Evolutionary conservation across 306 rosid species (phyloP), one percentile per base, ranked within the genome.

Genomic region (Prunus kanzakura): DNA sequence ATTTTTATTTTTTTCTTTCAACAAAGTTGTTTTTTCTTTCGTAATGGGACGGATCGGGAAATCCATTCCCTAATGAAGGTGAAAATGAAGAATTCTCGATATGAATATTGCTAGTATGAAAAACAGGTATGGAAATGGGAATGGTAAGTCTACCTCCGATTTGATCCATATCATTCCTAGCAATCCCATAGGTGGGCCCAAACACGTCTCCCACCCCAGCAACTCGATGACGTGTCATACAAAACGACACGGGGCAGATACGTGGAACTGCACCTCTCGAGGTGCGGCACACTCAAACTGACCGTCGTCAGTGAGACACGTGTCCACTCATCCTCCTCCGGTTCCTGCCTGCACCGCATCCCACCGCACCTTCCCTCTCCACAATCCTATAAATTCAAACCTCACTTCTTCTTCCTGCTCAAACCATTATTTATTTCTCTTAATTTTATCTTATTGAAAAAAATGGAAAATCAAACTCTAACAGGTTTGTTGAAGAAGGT

Each of bases 401-500:
- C 62, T 20, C 50, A 10, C 1, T 8, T 20, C 54, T 75, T 23
- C 1, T n/a, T 8, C 27, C 6, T 6, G 9, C 11, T 56, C 9
- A 20, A 5, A 14, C 6, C 6, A 27, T 23, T 23, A 5, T 1
- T 60, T 25, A 23, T 60, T 45, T 64, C 4, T 61, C 18, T 27
- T 0, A 13, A 3, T 19, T 18, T 54, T 9, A 18, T 71, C 19
- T 32, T 30, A 0, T 49, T 11, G 27, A 6, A 12, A 52, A 52
- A 15, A 69, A 91, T 93, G 97, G 89, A 79, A 47, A 79, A 62
- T 38, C n/a, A 50, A 1, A 88, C 91, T 11, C 82, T 92, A 25
- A 89, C 91, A 64, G 90, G 84, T 1, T 56, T 90, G 73, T 83
- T 95, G 82, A 82, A 69, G 81, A 58, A 32, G 69, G 71, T 81